Evolutionary conservation across 768 basidiomycete species (phyloP), one percentile per base, ranked within the genome.

Genomic region (Russula earlei): DNA sequence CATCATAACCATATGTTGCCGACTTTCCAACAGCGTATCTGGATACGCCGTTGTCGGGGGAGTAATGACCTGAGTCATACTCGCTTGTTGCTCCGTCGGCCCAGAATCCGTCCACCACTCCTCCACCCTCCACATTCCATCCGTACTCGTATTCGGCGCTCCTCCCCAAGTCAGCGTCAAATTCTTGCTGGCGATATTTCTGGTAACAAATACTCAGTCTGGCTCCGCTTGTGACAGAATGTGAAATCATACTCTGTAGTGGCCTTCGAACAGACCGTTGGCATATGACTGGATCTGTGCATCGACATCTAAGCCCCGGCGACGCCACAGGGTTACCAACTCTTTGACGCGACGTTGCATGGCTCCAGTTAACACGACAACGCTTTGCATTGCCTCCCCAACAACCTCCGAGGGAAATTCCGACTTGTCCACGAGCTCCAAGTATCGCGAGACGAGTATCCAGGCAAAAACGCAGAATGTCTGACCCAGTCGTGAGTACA

Each of bases 251-350:
- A 56, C 58, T 34, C 31, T 59, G 58, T 55, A 59, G 43, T 59
- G 56, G 34, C 50, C 54, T 37, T 59, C 41, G 27, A 59, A 38
- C 41, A 59, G 37, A 15, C 54, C 58, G 42, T 59, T 59, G 19
- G 58, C 41, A 56, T 59, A 59, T 40, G 56, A 56, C 19, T 43
- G 37, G 20, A 56, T 24, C 33, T 59, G 58, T 7, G 49, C 45
- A 24, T 59, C 54, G 27, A 59, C 58, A 14, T 50, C 58, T 6
- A 56, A 56, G n/a, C 54, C 46, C 27, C 56, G 58, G 33, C 54
- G 54, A 22, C 58, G 54, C 58, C 58, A 59, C 40, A 59, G 56
- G 11, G 17, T 40, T 41, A 56, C 49, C 45, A 59, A 17, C 4
- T 59, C 58, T 12, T 1, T 3, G 19, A 59, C 56, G 36, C 58